phyloP scores from a whole-genome alignment of 306 rosid species.

The Dicorynia guianensis region DNA sequence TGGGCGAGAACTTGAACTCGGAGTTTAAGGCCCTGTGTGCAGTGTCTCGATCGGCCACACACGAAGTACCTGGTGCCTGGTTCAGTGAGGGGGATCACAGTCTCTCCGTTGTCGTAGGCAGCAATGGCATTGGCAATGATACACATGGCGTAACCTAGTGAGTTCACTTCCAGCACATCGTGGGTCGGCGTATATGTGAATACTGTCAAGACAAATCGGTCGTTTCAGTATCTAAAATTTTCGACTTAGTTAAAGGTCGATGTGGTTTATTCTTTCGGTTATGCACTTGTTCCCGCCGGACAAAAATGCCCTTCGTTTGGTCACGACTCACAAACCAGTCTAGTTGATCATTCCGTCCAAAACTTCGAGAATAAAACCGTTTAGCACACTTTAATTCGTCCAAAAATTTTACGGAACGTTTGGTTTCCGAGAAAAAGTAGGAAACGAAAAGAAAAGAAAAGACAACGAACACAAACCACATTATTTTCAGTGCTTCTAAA shows the following conservation, averaged over 20 bases:
- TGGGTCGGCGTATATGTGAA: slow-evolving; percentile 74
- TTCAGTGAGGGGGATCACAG: slow-evolving; percentile 58
- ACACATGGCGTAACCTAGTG: slow-evolving; percentile 59
- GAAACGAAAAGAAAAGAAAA: background rate
- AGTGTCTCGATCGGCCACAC: slow-evolving; percentile 73
- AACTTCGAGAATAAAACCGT: slow-evolving; percentile 12
- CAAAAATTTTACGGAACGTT: background rate
- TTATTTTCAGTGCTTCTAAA: background rate
- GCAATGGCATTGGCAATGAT: slow-evolving; percentile 51
- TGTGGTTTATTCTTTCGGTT: background rate
- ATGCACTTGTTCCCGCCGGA: background rate
- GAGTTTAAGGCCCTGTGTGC: slow-evolving; percentile 75
- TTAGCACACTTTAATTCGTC: background rate
- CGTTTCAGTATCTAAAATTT: too few species aligned
- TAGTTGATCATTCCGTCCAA: background rate
- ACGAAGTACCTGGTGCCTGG: slow-evolving; percentile 70
- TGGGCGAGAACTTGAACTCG: slow-evolving; percentile 57
- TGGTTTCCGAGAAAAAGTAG: slow-evolving; percentile 15
- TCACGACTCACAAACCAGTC: background rate
- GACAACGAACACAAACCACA: background rate
- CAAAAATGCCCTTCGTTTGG: slow-evolving; percentile 13
- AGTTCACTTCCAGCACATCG: slow-evolving; percentile 74
- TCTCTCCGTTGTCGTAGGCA: slow-evolving; percentile 60
- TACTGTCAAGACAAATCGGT: slow-evolving; percentile 53
- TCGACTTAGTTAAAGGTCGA: background rate